Base-by-base conservation (phyloP, 2,329 filamentous ascomycete species). In the Emericellopsis atlantica region DNA sequence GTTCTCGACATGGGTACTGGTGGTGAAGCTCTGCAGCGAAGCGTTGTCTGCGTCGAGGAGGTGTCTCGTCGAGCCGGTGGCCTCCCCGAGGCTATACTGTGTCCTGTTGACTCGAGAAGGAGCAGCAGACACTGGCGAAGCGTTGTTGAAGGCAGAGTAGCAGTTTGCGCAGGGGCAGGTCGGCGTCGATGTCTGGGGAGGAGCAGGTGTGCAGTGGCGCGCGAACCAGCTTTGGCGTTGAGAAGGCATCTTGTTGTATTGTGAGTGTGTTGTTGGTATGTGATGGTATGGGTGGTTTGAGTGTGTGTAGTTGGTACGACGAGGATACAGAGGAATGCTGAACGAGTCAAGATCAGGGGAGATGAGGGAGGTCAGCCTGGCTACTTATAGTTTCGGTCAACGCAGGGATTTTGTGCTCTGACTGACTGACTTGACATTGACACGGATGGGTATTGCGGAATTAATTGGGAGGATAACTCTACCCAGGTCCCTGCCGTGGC, bases 131-230 rank as follows among this genome's bases (percentile, higher is more conserved):
- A 21, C 9, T 15, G 14, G 11, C 10, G 18, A 14, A 16, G 32
- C 16, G 31, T 14, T 24, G 32, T 18, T 32, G 16, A 11, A n/a
- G 38, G 36, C 15, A 32, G 9, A 7, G 33, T 8, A 32, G 39
- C 21, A 11, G 32, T 29, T 15, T 37, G 29, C n/a, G 33, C 32
- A 11, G 51, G 45, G 40, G 51, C 54, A 48, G 61, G 65, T 40
- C 60, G 59, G 42, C 61, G 65, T 16, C 52, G 46, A 4, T 58
- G 50, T 29, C 49, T 50, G 44, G 49, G 53, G 59, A 2, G 61
- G 61, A 15, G 58, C 57, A 41, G 61, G 59, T 37, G 59, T 51
- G 46, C 59, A 62, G 54, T 64, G 61, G 45, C 60, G 60, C 38
- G 58, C 55, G 44, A 62, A 63, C 61, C 61, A 65, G 46, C 51